Evolutionary conservation across 192 early-diverging fungal species (phyloP).

Genomic region (Pecoramyces ruminantium): DNA sequence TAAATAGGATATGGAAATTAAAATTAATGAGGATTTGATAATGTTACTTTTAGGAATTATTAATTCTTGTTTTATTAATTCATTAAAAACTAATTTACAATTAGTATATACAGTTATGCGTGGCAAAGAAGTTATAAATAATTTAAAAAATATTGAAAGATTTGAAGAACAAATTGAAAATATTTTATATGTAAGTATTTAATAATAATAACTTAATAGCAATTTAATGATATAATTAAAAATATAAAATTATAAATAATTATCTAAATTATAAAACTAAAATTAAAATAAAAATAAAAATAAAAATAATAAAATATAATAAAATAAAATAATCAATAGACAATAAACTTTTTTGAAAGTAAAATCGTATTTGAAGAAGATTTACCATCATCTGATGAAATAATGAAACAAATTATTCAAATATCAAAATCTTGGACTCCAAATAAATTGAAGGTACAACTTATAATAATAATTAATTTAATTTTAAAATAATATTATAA

Average conservation of each 20-base stretch:
- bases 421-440: not conserved
- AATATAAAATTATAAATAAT: too few species aligned
- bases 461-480: not conserved
- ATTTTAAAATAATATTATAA: not conserved
- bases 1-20: not conserved
- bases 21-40: not conserved
- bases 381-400: not conserved
- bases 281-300: too few species aligned
- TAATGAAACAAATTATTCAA: not conserved
- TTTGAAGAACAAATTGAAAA: not conserved
- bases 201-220: too few species aligned
- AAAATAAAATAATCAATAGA: not conserved
- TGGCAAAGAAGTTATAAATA: not conserved
- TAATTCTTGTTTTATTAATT: not conserved
- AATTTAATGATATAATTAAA: too few species aligned
- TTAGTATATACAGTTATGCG: not conserved
- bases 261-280: too few species aligned
- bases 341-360: not conserved
- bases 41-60: not conserved
- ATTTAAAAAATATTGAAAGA: not conserved
- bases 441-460: not conserved
- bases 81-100: not conserved
- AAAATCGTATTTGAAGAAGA: not conserved
- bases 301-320: too few species aligned
- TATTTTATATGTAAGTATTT: not conserved